Base-by-base conservation (phyloP, 2,329 filamentous ascomycete species). In the Elsinoe perseae region DNA sequence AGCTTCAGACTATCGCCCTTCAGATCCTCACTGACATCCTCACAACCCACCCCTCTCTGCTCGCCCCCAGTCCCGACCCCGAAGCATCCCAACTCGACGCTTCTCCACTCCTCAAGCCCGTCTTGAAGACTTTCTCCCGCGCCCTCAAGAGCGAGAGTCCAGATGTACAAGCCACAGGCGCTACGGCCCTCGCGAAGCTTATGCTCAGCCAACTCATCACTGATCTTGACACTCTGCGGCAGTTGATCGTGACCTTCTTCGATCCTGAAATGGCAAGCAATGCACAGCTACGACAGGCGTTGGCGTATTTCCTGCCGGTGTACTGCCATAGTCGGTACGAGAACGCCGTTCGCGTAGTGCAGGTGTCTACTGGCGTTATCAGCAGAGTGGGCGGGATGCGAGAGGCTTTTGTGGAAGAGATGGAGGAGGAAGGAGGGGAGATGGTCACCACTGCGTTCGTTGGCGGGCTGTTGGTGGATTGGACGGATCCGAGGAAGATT, bases 11-110 rank as follows among this genome's bases (percentile, higher is more conserved):
- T 52, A 95, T 90, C 7, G 87, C 90, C 0, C 74, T 97, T 28
- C 89, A 97, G 61, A 95, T 95, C 60, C 80, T 98, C 28, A 91
- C 89, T 8, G 93, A 98, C 69, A 92, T 97, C 63, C 77, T 97
- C 50, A 90, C 91, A 54, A 88, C 90, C 0, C 89, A 97, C 66
- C 90, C 89, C 12, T 82, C 87, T 0, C 81, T 95, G 58, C 81
- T 96, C 14, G 77, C 89, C 3, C 69, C 57, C 66, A 70, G 42
- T 82, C 57, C 59, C 60, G 50, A 59, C 4, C 38, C 48, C 7
- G 55, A 83, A 56, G 81, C 75, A 2, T 64, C 72, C 2, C 71
- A 74, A 6, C 48, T 54, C n/a, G 59, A 38, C 28, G 50, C 48
- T 23, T 73, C 70, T 42, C 68, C 69, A 1, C 64, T 70, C 56